Evolutionary conservation across 2,329 filamentous ascomycete species (phyloP).

Genomic region (Aspergillus luchuensis): DNA sequence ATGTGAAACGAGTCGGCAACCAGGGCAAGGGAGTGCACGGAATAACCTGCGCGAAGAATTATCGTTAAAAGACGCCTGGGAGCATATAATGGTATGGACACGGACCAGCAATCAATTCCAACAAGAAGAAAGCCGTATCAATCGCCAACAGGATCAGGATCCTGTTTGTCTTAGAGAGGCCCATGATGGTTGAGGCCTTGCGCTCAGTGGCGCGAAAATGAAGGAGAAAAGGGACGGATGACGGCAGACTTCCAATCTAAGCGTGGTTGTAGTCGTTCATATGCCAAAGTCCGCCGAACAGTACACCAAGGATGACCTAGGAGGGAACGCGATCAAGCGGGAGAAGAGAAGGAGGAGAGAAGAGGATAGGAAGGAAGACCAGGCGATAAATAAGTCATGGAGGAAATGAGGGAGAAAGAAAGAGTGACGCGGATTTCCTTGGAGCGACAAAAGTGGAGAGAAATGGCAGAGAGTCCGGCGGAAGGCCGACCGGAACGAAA

Average conservation of each 20-base stretch:
- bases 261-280: background rate
- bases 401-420: background rate
- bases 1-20: conserved; percentile 99
- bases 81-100: conserved; percentile 1
- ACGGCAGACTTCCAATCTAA: background rate
- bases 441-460: background rate
- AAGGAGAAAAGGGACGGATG: conserved; percentile 19
- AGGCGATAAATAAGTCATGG: conserved; percentile 1
- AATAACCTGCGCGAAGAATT: conserved; percentile 59
- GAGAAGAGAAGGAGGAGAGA: background rate
- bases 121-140: conserved; percentile 83
- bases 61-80: conserved; percentile 20
- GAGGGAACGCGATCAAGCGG: background rate
- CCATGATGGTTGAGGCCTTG: conserved; percentile 57
- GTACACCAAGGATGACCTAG: background rate
- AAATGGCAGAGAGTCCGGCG: background rate
- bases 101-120: conserved; percentile 76
- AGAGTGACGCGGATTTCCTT: background rate
- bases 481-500: conserved; percentile 1
- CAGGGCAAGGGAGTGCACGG: conserved; percentile 86
- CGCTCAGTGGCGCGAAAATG: conserved; percentile 21
- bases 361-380: background rate
- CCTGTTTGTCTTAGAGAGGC: conserved; percentile 86
- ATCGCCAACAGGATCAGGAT: conserved; percentile 92
- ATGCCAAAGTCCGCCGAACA: background rate